A percentile compares a stretch with the other conserved stretches of the same genome.
Evolutionary conservation across 2,329 filamentous ascomycete species (phyloP).

Genomic region (Colletotrichum sp.): DNA sequence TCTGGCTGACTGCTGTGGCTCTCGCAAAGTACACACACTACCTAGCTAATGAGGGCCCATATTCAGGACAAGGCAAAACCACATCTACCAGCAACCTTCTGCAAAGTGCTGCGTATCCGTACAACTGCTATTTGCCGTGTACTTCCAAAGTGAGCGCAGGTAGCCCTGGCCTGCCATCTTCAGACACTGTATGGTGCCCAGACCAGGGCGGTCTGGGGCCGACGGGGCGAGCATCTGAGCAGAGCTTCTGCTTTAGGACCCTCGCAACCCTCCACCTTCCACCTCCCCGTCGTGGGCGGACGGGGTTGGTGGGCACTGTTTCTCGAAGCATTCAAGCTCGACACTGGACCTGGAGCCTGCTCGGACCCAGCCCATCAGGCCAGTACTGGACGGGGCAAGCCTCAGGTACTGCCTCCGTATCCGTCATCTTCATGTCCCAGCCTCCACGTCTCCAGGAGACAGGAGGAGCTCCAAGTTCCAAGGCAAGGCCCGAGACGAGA

Average conservation of each 20-base stretch:
- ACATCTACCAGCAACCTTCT: background rate
- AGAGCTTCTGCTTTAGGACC: conserved; percentile 16
- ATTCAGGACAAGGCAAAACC: background rate
- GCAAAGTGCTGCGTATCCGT: background rate
- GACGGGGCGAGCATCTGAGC: conserved; percentile 6
- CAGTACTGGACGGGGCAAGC: conserved; percentile 6
- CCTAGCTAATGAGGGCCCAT: background rate
- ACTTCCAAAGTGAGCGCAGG: background rate
- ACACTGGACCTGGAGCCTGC: background rate
- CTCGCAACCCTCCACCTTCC: conserved; percentile 8
- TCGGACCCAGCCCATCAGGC: background rate
- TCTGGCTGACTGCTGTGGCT: background rate
- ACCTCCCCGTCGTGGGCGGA: conserved; percentile 3
- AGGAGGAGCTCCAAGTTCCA: background rate
- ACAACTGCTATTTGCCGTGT: background rate
- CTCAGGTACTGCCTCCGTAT: conserved; percentile 7
- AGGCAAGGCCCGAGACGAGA: background rate
- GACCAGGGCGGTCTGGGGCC: conserved; percentile 8
- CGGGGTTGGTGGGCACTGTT: background rate
- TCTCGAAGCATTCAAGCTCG: conserved; percentile 4
- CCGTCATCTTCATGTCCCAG: background rate
- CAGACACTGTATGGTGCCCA: background rate
- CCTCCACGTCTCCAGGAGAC: background rate
- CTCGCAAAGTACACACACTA: background rate
- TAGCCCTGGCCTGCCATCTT: background rate